A percentile compares a stretch with the other conserved stretches of the same genome.
Conservation (phyloP, 2,329 filamentous ascomycete genomes). For the Cladosporium sp. region DNA sequence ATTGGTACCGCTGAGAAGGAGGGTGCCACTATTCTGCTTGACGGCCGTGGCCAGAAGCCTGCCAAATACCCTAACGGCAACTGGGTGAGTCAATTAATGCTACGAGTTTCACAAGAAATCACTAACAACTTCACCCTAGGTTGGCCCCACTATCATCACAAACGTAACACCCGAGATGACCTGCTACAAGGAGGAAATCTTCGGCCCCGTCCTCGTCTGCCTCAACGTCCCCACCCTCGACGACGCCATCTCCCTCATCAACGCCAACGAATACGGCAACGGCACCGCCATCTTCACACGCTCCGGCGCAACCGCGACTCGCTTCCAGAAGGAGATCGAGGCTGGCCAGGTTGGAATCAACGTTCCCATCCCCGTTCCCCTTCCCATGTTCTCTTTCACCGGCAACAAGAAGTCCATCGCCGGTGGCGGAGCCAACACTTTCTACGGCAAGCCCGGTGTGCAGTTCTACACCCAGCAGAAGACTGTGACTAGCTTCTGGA, state of each 20-base stretch:
- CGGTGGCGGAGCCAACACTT: conserved; percentile 87
- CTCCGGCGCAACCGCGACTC: conserved; percentile 73
- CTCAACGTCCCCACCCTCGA: conserved; percentile 76
- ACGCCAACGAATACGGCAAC: conserved; percentile 84
- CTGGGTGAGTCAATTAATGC: conserved; percentile 55
- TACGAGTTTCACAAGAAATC: not conserved
- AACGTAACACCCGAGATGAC: conserved; percentile 79
- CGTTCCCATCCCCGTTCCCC: conserved; percentile 69
- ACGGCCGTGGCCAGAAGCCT: conserved; percentile 74
- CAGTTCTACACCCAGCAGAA: conserved; percentile 97
- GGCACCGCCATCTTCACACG: conserved; percentile 83
- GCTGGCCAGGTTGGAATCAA: conserved; percentile 86
- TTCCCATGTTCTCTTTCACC: conserved; percentile 48
- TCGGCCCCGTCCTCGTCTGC: conserved; percentile 81
- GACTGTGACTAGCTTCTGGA: conserved; percentile 94
- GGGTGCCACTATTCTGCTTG: conserved; percentile 79
- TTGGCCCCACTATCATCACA: conserved; percentile 80
- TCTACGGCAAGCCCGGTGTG: conserved; percentile 91
- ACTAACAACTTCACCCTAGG: conserved; percentile 45
- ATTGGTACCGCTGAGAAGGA: conserved; percentile 78
- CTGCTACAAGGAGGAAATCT: conserved; percentile 85
- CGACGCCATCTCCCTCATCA: conserved; percentile 79
- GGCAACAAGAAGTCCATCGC: conserved; percentile 84
- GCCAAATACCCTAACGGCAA: conserved; percentile 82
- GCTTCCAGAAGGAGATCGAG: conserved; percentile 79